These are phyloP conservation scores for Geotrichum candidum DNA, from an alignment of 1,139 yeast species.

Conservation along the genomic window DNA sequence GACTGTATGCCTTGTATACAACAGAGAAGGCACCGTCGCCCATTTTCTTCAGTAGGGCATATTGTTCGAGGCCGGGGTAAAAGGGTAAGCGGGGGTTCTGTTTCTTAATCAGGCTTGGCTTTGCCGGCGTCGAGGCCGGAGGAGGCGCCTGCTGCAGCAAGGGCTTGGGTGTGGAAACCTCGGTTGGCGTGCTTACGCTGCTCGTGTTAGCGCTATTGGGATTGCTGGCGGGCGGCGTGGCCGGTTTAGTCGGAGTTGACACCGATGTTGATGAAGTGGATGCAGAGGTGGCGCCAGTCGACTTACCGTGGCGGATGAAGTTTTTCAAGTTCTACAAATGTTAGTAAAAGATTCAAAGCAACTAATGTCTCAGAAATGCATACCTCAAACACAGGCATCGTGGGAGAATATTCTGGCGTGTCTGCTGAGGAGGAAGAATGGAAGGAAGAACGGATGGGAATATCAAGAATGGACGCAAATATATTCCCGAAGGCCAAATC, in stretches of 20 bases:
- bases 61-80: conserved; percentile 27
- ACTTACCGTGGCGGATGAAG: conserved; percentile 15
- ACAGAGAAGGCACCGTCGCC: conserved; percentile 81
- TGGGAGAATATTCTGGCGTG: neutral
- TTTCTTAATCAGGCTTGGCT: neutral
- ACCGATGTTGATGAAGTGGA: neutral
- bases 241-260: neutral
- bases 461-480: neutral
- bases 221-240: neutral
- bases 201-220: neutral
- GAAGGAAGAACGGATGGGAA: neutral
- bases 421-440: neutral
- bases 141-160: neutral
- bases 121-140: neutral
- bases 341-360: neutral
- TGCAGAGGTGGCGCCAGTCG: neutral
- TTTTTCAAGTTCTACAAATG: conserved; percentile 11
- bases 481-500: neutral
- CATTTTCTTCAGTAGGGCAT: conserved; percentile 42
- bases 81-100: conserved; percentile 6
- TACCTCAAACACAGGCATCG: conserved; percentile 16
- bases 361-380: neutral
- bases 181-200: neutral
- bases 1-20: conserved; percentile 68
- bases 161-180: neutral